Evolutionary conservation across 768 basidiomycete genomes (phyloP), one percentile per base, ranked within the genome.

Genomic region (Hortiboletus campestris): DNA sequence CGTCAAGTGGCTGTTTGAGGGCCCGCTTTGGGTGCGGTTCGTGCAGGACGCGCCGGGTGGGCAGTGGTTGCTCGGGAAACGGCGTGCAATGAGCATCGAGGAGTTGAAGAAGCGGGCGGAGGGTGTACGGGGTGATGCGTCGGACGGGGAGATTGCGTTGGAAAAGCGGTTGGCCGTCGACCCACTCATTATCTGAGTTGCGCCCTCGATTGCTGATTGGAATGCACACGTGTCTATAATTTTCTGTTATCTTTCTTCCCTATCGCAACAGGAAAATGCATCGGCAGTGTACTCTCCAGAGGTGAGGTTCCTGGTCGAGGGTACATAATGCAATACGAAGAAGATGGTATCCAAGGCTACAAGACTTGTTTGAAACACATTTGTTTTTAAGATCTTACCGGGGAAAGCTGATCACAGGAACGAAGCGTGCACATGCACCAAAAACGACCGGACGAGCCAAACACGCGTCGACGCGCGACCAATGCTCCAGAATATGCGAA

Each of bases 11-110:
- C 35, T 77, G 20, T 76, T 77, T 35, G 71, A 74, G 49, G 56
- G 60, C 4, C 44, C 17, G n/a, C 1, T 67, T 17, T 62, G 70
- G 53, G 32, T 70, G 29, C 55, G 74, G 29, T 64, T 62, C 22
- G 43, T 74, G 19, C 56, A 68, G 51, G 73, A 74, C 17, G 71
- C 74, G 2, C 74, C 73, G 3, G 69, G 70, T 2, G 73, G 73
- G 4, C 48, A 57, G 19, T 50, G 70, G 43, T 57, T 74, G 19
- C 59, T 71, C 1, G 58, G 65, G 25, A 46, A 40, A 36, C 64
- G 60, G 20, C 58, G 64, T 1, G 71, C 71, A 8, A 29, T 22
- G 47, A 53, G 65, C 19, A 48, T 76, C 0, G 70, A 61, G 11
- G 70, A 60, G 28, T 54, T 75, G 39, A 72, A 63, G 51, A 44